Conservation (phyloP, 257 asterid species). For the Coffea canephora region DNA sequence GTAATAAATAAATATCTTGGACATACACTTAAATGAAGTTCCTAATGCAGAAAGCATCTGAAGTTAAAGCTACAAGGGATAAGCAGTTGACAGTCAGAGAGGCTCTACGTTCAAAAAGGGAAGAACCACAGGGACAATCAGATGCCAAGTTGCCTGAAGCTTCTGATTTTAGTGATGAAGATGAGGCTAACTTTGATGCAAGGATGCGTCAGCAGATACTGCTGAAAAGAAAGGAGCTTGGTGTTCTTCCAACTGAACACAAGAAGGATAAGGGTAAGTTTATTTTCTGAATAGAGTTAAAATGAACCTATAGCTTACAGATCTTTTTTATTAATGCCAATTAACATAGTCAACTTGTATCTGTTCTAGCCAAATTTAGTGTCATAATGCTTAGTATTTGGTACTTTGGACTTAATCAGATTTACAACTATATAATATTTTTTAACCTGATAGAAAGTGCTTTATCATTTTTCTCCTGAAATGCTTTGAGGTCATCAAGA, state of each 20-base stretch:
- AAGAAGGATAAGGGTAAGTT: slow-evolving; percentile 53
- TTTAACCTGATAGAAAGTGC: neutral
- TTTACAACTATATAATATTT: neutral
- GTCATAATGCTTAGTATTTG: neutral
- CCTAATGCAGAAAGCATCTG: slow-evolving; percentile 59
- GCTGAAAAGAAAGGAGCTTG: slow-evolving; percentile 69
- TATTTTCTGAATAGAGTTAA: neutral
- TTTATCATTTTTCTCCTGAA: neutral
- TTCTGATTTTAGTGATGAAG: slow-evolving; percentile 66
- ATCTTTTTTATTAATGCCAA: neutral
- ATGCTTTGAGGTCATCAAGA: neutral
- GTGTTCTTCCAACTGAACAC: slow-evolving; percentile 50
- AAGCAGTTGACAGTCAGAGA: slow-evolving; percentile 71
- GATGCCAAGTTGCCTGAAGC: slow-evolving; percentile 43
- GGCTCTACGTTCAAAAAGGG: slow-evolving; percentile 74
- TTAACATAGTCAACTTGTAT: neutral
- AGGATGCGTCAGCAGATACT: slow-evolving; percentile 93
- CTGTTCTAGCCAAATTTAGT: neutral
- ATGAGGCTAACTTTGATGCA: slow-evolving; percentile 75
- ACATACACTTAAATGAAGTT: slow-evolving; percentile 17
- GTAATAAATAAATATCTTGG: neutral
- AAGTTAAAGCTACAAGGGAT: slow-evolving; percentile 53
- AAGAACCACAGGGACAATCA: slow-evolving; percentile 43
- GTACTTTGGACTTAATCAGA: neutral
- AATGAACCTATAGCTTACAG: neutral